Conservation (phyloP, 2,329 filamentous ascomycete genomes). For the Verticillium longisporum region DNA sequence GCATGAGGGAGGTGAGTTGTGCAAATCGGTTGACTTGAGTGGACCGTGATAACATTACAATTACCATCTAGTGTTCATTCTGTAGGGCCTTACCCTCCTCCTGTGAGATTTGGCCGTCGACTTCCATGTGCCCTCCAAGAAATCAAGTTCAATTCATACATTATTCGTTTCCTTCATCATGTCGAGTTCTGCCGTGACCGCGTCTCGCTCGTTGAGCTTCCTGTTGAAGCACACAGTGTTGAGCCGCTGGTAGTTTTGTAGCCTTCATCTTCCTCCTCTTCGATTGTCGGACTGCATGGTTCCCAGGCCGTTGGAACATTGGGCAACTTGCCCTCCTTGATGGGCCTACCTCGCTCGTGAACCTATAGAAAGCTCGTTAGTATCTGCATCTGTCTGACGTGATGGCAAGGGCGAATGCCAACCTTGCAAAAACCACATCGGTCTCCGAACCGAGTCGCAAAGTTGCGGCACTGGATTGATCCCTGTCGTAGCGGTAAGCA, state of each 20-base stretch:
- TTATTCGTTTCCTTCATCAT: neutral
- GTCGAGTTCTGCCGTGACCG: neutral
- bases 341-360: neutral
- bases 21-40: too few species aligned
- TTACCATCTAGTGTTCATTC: neutral
- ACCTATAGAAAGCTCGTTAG: neutral
- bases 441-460: constrained; percentile 20
- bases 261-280: neutral
- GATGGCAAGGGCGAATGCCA: neutral
- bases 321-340: neutral
- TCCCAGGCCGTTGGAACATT: neutral
- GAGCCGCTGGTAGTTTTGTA: neutral
- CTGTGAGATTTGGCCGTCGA: too few species aligned
- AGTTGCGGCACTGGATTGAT: constrained; percentile 23
- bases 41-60: too few species aligned
- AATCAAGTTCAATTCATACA: neutral
- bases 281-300: neutral
- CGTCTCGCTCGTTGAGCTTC: neutral
- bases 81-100: neutral
- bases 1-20: too few species aligned
- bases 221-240: neutral
- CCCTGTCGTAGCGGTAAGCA: constrained; percentile 13
- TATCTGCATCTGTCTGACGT: neutral
- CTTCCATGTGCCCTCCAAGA: neutral
- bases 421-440: constrained; percentile 21